A percentile compares a stretch with the other conserved stretches of the same genome.
These are phyloP conservation scores for Annulohypoxylon maeteangense DNA, from an alignment of 495 filamentous ascomycete genomes.

Conservation along the genomic window DNA sequence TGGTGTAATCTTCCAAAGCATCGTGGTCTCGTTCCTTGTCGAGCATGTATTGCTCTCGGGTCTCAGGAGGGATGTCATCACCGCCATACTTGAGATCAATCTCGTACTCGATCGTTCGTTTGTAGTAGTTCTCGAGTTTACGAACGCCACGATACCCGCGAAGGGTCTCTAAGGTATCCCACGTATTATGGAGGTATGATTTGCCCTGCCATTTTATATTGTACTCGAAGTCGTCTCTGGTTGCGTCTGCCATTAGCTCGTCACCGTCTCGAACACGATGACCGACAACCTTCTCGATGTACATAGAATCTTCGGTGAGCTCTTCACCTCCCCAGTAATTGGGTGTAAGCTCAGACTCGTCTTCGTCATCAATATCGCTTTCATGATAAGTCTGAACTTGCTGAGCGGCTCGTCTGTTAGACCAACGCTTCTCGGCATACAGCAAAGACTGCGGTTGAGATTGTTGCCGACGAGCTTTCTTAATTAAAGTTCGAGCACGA, in stretches of 20 bases:
- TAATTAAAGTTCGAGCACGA: slow-evolving; percentile 70
- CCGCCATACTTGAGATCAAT: slow-evolving; percentile 73
- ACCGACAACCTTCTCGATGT: slow-evolving; percentile 89
- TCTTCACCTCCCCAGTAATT: slow-evolving; percentile 69
- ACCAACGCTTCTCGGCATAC: slow-evolving; percentile 85
- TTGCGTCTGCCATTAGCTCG: slow-evolving; percentile 64
- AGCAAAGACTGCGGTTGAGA: slow-evolving; percentile 66
- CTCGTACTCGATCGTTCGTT: slow-evolving; percentile 80
- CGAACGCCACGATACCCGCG: slow-evolving; percentile 73
- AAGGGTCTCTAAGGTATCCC: slow-evolving; percentile 82
- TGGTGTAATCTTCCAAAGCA: slow-evolving; percentile 83
- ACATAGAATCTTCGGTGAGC: slow-evolving; percentile 75
- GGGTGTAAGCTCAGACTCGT: slow-evolving; percentile 66
- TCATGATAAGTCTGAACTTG: slow-evolving; percentile 88
- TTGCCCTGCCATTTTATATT: slow-evolving; percentile 98
- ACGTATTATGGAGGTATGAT: slow-evolving; percentile 94
- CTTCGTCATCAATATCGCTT: slow-evolving; percentile 80
- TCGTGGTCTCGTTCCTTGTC: slow-evolving; percentile 88
- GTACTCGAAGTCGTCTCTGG: slow-evolving; percentile 88
- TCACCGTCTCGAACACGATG: slow-evolving; percentile 79
- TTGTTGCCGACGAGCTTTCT: slow-evolving; percentile 77
- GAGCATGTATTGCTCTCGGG: slow-evolving; percentile 88
- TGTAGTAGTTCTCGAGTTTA: slow-evolving; percentile 92
- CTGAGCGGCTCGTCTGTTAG: slow-evolving; percentile 79
- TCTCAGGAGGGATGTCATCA: slow-evolving; percentile 80